phyloP scores from a whole-genome alignment of 1,284 basidiomycete genomes.

The Inonotus hispidus region DNA sequence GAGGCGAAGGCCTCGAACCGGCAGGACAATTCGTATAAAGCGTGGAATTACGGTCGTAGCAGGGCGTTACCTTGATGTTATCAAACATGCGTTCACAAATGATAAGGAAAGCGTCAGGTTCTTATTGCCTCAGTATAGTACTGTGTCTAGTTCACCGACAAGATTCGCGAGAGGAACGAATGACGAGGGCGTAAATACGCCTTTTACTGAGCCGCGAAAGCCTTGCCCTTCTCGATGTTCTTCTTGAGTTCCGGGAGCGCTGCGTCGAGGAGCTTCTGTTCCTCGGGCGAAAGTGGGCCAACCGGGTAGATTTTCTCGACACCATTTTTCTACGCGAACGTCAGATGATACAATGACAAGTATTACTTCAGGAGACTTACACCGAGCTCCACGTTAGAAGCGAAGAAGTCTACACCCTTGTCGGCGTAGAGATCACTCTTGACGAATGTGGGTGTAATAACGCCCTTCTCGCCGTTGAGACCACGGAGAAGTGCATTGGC shows the following conservation, averaged over 20 bases:
- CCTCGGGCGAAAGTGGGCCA: conserved; percentile 70
- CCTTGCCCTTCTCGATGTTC: conserved; percentile 94
- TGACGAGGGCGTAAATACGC: neutral
- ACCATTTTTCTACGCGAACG: conserved; percentile 60
- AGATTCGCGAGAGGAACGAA: neutral
- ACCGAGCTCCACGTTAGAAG: conserved; percentile 85
- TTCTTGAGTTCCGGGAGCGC: conserved; percentile 92
- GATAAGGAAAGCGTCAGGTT: neutral
- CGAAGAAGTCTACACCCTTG: conserved; percentile 87
- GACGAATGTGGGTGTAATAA: conserved; percentile 84
- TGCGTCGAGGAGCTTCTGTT: conserved; percentile 83
- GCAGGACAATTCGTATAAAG: neutral
- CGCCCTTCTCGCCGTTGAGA: conserved; percentile 81
- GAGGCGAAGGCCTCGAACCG: neutral
- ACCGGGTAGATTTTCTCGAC: conserved; percentile 86
- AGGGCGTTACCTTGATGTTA: neutral
- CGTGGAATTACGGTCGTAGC: neutral
- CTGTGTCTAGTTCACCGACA: conserved; percentile 1
- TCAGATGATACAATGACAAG: conserved; percentile 4
- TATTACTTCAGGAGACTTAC: conserved; percentile 42
- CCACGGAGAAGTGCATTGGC: conserved; percentile 79
- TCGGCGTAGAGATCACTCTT: conserved; percentile 79
- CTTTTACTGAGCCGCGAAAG: conserved; percentile 49
- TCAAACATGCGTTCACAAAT: neutral
- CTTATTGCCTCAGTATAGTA: neutral